phyloP scores from a whole-genome alignment of 495 filamentous ascomycete genomes.

The Xylaria nigripes region DNA sequence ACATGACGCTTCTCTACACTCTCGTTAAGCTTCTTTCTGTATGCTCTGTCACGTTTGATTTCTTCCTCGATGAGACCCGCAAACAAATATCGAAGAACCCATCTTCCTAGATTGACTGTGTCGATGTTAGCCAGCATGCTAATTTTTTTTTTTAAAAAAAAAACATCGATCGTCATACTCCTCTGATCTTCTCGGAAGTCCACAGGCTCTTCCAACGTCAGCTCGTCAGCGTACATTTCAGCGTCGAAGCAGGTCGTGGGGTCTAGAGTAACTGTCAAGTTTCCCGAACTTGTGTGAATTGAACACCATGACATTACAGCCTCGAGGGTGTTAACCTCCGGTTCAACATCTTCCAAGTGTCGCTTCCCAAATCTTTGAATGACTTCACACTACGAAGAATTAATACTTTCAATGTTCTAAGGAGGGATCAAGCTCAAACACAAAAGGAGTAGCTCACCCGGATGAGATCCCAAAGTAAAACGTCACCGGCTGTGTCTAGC shows the following conservation, averaged over 20 bases:
- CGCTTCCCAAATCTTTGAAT: constrained; percentile 84
- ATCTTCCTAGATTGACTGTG: constrained; percentile 91
- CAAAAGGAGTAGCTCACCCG: constrained; percentile 43
- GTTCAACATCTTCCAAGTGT: constrained; percentile 85
- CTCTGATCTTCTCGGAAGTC: constrained; percentile 91
- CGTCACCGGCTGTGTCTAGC: constrained; percentile 89
- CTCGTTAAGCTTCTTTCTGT: constrained; percentile 58
- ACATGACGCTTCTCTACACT: constrained; percentile 49
- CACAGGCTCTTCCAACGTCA: constrained; percentile 58
- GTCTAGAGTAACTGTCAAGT: constrained; percentile 81
- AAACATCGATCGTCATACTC: constrained; percentile 49
- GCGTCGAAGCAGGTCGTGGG: constrained; percentile 97
- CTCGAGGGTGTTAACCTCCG: constrained; percentile 78
- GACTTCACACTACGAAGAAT: constrained; percentile 58
- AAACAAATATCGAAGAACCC: constrained; percentile 91
- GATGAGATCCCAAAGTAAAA: constrained; percentile 91
- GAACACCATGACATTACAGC: constrained; percentile 92
- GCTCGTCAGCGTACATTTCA: constrained; percentile 91
- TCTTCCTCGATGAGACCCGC: constrained; percentile 83
- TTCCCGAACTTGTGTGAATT: constrained; percentile 86
- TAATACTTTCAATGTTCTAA: neutral
- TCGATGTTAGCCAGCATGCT: constrained; percentile 5
- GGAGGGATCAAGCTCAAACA: neutral
- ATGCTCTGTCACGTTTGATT: constrained; percentile 66
- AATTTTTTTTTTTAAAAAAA: too few relatives aligned